phyloP scores from a whole-genome alignment of 23 red algal species.

The Cyanidium caldarium region DNA sequence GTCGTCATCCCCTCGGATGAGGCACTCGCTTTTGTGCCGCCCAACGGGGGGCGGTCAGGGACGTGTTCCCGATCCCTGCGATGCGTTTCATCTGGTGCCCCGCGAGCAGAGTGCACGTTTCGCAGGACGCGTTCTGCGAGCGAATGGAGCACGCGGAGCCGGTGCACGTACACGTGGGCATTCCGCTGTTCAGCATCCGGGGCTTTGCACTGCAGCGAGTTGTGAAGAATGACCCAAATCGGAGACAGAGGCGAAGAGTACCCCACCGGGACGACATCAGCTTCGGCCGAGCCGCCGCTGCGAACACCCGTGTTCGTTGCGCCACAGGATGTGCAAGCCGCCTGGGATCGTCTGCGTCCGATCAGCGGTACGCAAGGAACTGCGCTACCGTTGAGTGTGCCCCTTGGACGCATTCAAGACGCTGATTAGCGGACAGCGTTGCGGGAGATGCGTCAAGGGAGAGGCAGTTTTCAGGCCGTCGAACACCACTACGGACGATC shows the following conservation, averaged over 20 bases:
- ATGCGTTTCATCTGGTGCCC: slow-evolving; percentile 3
- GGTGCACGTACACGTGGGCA: not conserved
- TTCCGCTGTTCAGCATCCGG: not conserved
- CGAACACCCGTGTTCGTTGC: not conserved
- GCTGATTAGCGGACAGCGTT: not conserved
- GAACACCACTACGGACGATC: not conserved
- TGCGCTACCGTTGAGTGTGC: not conserved
- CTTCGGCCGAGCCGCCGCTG: not conserved
- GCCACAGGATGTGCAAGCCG: not conserved
- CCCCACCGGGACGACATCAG: too few relatives aligned
- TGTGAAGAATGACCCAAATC: too few relatives aligned
- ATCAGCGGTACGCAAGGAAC: not conserved
- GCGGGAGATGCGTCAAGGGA: not conserved
- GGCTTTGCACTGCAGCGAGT: slow-evolving; percentile 9
- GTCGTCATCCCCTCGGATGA: not conserved
- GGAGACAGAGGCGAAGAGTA: too few relatives aligned
- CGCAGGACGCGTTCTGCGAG: not conserved
- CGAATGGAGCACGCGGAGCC: not conserved
- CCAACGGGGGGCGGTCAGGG: not conserved
- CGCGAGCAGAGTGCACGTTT: slow-evolving; percentile 1
- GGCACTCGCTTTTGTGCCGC: not conserved
- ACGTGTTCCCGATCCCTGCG: not conserved
- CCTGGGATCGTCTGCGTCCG: slow-evolving; percentile 1
- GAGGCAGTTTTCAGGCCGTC: too few relatives aligned
- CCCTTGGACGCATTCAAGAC: not conserved